Evolutionary conservation across 106 monocot genomes (phyloP), one percentile per base, ranked within the genome.

Genomic region (Posidonia australis): DNA sequence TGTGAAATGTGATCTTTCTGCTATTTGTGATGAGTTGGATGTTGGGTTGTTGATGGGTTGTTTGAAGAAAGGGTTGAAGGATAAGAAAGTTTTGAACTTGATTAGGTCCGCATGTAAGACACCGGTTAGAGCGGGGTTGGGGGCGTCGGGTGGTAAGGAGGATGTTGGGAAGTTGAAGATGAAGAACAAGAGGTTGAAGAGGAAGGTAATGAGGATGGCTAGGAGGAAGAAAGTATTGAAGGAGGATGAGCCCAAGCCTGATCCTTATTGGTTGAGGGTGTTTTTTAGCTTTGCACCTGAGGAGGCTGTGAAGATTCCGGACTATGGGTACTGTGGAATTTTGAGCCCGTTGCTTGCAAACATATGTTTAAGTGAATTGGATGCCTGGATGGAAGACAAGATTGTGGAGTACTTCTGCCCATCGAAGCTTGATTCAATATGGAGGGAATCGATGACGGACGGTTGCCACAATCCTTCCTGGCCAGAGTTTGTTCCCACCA

Each of bases 401-500:
- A 80, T 87, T 10, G 63, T 29, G 1, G 60, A 68, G n/a, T 90
- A 87, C 60, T 96, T 87, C 43, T 10, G 69, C 2, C 84, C 93
- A 12, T 94, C 83, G 0, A 89, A 74, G 68, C 70, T 79, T 20
- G 93, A 93, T 67, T 86, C 89, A 1, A 89, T 93, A 65, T 89
- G 93, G 93, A 93, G 64, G 70, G 83, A 93, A 23, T 79, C 81
- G 5, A 78, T 79, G 19, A 57, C 72, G 46, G 89, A 90, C 17
- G 82, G 90, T 22, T 84, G 82, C 56, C 94, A 90, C 53, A 90
- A 96, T 51, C 94, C 94, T 4, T 79, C 90, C 3, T 90, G 94
- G 94, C 94, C 90, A 1, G 94, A 96, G 72, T 96, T 96, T 65
- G 90, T 90, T 28, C 94, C 94, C 0, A 53, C 94, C 0, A 76